Evolutionary conservation across 108 stramenopile genomes (phyloP), one percentile per base, ranked within the genome.

Genomic region (Schizochytrium sp.): DNA sequence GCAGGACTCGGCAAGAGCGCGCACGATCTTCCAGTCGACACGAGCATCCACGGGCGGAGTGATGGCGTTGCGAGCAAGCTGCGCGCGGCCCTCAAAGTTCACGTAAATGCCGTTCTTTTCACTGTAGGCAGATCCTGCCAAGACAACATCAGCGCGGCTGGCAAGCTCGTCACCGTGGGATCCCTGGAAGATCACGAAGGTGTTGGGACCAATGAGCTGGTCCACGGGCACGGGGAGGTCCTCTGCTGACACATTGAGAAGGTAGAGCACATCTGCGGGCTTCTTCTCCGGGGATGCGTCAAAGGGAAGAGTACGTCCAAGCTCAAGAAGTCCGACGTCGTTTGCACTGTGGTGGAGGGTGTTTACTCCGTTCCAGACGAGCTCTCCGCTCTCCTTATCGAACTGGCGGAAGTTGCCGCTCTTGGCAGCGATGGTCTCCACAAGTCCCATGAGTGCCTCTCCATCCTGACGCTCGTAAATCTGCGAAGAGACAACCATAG

Each of bases 11-110:
- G 90, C 88, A 41, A 91, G 69, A 19, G 91, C 91, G 53, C 91
- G 91, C 45, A 91, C 61, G 61, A 91, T 90, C 91, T 91, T 91
- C 91, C 91, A 91, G 88, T 91, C 91, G 53, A 89, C 87, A 44
- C 91, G 91, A 49, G 91, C 91, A 28, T 90, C 89, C 41, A 90
- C 90, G n/a, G 91, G 91, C 41, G 91, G 91, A 5, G 88, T 72
- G 90, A 89, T 89, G 88, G 90, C 91, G 61, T 90, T 90, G 41
- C 88, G 90, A n/a, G 91, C 90, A 56, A 88, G 89, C 90, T 91
- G 91, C 61, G 91, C 89, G 88, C 91, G 90, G 50, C 91, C 91
- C 46, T 91, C 91, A 28, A 90, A 90, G 90, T 91, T 91, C 10
- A 91, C 90, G 72, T 91, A 91, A 72, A 88, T 83, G 17, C 88